Evolutionary conservation across 495 filamentous ascomycete species (phyloP).

Genomic region (Pseudevernia furfuracea): DNA sequence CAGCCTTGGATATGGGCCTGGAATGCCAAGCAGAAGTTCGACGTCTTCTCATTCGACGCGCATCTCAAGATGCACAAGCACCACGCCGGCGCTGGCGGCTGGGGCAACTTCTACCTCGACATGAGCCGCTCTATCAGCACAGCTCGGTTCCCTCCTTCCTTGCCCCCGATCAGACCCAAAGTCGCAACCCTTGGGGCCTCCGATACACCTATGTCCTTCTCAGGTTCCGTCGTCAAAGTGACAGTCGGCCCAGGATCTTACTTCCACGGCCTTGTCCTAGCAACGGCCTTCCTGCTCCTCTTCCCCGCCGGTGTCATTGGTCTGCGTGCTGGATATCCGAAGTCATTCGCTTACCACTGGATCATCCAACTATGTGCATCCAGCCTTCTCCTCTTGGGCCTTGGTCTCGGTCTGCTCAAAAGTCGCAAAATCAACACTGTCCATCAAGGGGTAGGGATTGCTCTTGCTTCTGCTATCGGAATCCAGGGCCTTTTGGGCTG

Average conservation of each 20-base stretch:
- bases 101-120: constrained; percentile 1
- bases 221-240: neutral
- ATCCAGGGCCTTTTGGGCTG: constrained; percentile 29
- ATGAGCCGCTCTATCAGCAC: constrained; percentile 5
- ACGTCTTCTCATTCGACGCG: constrained; percentile 13
- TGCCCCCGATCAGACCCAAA: constrained; percentile 1
- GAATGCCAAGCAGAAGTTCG: constrained; percentile 28
- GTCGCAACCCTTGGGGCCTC: neutral
- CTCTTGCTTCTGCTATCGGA: constrained; percentile 12
- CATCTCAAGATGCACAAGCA: constrained; percentile 26
- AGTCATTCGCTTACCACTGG: constrained; percentile 29
- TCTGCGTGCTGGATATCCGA: constrained; percentile 15
- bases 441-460: constrained; percentile 26
- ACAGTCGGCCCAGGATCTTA: neutral
- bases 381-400: constrained; percentile 18
- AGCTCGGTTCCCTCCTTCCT: constrained; percentile 2
- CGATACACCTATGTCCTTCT: neutral
- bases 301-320: constrained; percentile 12
- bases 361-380: constrained; percentile 23
- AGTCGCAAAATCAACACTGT: constrained; percentile 11
- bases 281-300: constrained; percentile 1
- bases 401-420: constrained; percentile 21
- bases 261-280: constrained; percentile 3
- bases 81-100: constrained; percentile 11
- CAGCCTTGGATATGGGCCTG: constrained; percentile 33